phyloP scores from a whole-genome alignment of 305 asterid species.

The Rubia peregrina region DNA sequence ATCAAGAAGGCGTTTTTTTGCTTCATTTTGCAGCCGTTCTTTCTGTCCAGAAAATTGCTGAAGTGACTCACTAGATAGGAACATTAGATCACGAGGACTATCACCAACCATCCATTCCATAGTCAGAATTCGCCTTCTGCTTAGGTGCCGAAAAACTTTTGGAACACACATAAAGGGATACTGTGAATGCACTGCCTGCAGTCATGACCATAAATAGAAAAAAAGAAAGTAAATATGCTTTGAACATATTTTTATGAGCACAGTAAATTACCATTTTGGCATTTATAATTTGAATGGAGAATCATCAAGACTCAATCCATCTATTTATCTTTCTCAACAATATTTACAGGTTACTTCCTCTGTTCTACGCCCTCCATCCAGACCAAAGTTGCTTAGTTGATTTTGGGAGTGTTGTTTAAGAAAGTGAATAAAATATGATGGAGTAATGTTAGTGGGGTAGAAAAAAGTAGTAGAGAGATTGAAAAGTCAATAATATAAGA shows the following conservation, averaged over 20 bases:
- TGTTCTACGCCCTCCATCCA: neutral
- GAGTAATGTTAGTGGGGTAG: neutral
- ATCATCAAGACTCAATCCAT: neutral
- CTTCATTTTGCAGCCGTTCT: slow-evolving; percentile 28
- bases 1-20: slow-evolving; percentile 35
- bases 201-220: neutral
- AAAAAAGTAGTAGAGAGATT: neutral
- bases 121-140: slow-evolving; percentile 70
- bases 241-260: neutral
- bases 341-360: neutral
- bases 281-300: neutral
- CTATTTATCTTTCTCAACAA: neutral
- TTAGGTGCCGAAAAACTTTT: slow-evolving; percentile 59
- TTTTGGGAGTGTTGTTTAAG: neutral
- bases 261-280: neutral
- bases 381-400: neutral
- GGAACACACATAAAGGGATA: slow-evolving; percentile 64
- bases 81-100: slow-evolving; percentile 65
- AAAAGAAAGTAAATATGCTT: neutral
- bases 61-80: slow-evolving; percentile 41
- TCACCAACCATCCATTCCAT: slow-evolving; percentile 99
- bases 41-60: slow-evolving; percentile 16
- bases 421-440: neutral
- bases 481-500: no score
- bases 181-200: slow-evolving; percentile 82